Evolutionary conservation across 257 asterid genomes (phyloP).

Genomic region (Rauvolfia tetraphylla): DNA sequence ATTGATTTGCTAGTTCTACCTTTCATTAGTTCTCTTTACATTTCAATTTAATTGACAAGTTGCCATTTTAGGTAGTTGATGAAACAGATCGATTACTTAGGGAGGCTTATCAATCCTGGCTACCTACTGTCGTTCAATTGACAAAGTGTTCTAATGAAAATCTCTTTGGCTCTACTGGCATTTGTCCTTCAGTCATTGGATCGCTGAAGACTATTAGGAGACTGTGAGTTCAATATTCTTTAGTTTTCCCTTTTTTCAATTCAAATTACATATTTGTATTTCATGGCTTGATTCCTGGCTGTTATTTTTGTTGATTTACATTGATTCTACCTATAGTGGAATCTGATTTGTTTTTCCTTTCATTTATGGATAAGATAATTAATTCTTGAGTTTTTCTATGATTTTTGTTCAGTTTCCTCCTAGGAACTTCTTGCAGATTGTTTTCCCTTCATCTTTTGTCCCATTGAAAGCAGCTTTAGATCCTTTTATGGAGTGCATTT

Average conservation of each 20-base stretch:
- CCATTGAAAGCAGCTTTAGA: not conserved
- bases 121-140: slow-evolving; percentile 71
- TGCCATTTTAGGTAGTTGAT: slow-evolving; percentile 66
- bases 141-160: slow-evolving; percentile 39
- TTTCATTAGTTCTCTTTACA: not conserved
- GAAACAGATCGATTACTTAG: slow-evolving; percentile 90
- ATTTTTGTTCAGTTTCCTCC: not conserved
- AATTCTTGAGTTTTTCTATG: not conserved
- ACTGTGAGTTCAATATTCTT: slow-evolving; percentile 46
- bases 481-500: not conserved
- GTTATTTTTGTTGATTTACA: not conserved
- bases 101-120: slow-evolving; percentile 93
- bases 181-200: slow-evolving; percentile 36
- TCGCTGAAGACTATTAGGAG: slow-evolving; percentile 71
- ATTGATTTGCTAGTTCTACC: not conserved
- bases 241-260: slow-evolving; percentile 10
- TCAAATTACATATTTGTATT: not conserved
- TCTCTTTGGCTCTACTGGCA: slow-evolving; percentile 18
- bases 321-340: not conserved
- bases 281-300: not conserved
- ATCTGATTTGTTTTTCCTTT: not conserved
- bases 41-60: slow-evolving; percentile 3
- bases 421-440: not conserved
- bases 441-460: not conserved
- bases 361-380: not conserved